A percentile compares a stretch with the other conserved stretches of the same genome.
Conservation (phyloP, 768 basidiomycete species). For the Hygrocybe punicea region DNA sequence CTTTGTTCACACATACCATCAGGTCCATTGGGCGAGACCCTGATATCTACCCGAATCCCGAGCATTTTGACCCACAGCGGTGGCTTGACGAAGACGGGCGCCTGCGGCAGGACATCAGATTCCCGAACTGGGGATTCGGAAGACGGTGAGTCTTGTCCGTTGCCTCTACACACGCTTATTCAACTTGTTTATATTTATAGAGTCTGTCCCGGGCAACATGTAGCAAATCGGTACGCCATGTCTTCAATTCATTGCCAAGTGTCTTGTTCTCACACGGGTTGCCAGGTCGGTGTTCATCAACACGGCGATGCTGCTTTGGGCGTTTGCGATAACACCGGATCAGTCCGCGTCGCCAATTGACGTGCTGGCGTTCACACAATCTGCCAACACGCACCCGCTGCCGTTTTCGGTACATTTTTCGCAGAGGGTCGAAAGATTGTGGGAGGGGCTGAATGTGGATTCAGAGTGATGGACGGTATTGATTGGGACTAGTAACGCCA, state of each 20-base stretch:
- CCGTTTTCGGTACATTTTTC: conserved; percentile 59
- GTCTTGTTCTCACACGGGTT: background rate
- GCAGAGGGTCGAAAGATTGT: conserved; percentile 38
- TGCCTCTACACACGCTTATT: too few relatives aligned
- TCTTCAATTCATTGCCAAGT: background rate
- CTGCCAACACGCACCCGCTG: conserved; percentile 59
- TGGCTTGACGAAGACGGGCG: conserved; percentile 48
- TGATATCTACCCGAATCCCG: conserved; percentile 54
- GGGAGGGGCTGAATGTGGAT: conserved; percentile 1
- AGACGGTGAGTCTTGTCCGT: conserved; percentile 25
- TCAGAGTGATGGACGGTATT: background rate
- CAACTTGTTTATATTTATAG: conserved; percentile 23
- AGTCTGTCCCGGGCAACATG: conserved; percentile 65
- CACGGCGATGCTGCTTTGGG: conserved; percentile 61
- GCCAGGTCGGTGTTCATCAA: conserved; percentile 64
- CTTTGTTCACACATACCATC: background rate
- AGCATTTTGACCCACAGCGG: conserved; percentile 54
- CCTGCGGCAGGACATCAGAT: conserved; percentile 51
- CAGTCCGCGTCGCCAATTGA: conserved; percentile 52
- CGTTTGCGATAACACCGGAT: conserved; percentile 55
- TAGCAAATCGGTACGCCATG: conserved; percentile 43
- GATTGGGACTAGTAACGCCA: too few relatives aligned
- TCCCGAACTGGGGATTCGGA: conserved; percentile 57
- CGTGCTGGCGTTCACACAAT: conserved; percentile 57
- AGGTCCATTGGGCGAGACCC: conserved; percentile 59